A percentile compares a stretch with the other conserved stretches of the same genome.
Evolutionary conservation across 176 grass and related monocot genomes (phyloP).

Genomic region (Secale cereale): DNA sequence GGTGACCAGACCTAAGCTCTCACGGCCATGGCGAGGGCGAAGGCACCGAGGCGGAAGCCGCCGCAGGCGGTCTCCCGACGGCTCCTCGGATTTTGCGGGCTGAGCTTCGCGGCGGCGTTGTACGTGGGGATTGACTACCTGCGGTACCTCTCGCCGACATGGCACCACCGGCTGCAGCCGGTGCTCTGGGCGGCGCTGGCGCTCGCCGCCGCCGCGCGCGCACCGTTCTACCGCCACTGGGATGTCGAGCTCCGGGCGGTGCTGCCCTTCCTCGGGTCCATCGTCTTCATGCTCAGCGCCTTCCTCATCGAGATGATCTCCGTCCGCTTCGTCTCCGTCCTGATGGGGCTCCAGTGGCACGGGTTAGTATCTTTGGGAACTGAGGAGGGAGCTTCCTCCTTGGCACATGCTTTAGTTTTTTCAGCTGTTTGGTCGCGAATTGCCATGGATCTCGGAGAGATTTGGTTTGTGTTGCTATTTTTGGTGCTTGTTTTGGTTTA

Average conservation of each 20-base stretch:
- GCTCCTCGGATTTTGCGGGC: slow-evolving; percentile 30
- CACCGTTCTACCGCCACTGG: slow-evolving; percentile 83
- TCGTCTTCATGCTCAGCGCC: slow-evolving; percentile 74
- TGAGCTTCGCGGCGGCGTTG: slow-evolving; percentile 56
- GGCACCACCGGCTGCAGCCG: slow-evolving; percentile 67
- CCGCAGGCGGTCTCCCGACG: background rate
- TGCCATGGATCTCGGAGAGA: slow-evolving; percentile 23
- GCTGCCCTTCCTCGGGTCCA: slow-evolving; percentile 61
- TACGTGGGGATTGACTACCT: slow-evolving; percentile 88
- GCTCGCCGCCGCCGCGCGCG: slow-evolving; percentile 43
- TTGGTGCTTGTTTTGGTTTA: background rate
- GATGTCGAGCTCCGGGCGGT: slow-evolving; percentile 65
- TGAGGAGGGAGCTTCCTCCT: background rate
- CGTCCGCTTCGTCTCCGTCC: slow-evolving; percentile 74
- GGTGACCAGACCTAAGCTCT: background rate
- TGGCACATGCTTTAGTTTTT: background rate
- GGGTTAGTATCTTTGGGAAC: slow-evolving; percentile 32
- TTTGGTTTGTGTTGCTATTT: slow-evolving; percentile 4
- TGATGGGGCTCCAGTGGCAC: slow-evolving; percentile 93
- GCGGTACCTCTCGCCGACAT: slow-evolving; percentile 61
- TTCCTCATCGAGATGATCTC: slow-evolving; percentile 72
- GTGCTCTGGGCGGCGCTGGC: slow-evolving; percentile 73
- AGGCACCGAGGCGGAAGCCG: slow-evolving; percentile 23
- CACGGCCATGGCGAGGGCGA: slow-evolving; percentile 33
- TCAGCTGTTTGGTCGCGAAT: background rate